Conservation (phyloP, 2,329 filamentous ascomycete genomes). For the Huntiella abstrusa region DNA sequence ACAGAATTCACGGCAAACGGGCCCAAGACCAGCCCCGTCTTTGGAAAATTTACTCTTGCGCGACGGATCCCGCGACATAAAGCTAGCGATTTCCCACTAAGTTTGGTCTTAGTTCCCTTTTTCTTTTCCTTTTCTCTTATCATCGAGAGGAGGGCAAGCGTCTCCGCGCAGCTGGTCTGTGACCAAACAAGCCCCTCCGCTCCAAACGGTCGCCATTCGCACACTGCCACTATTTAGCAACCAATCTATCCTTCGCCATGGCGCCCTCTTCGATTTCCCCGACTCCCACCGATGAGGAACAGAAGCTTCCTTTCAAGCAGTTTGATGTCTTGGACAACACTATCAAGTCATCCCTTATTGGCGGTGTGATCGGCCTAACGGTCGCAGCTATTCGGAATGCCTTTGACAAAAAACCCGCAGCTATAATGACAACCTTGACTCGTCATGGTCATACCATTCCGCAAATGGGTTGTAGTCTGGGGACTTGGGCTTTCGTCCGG, state of each 20-base stretch:
- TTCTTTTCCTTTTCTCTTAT: slow-evolving; percentile 4
- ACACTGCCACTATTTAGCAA: not conserved
- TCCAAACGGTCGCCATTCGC: not conserved
- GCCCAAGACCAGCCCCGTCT: not conserved
- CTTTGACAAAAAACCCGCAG: slow-evolving; percentile 63
- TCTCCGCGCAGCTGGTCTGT: slow-evolving; percentile 8
- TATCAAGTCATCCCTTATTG: slow-evolving; percentile 44
- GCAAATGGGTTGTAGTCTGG: slow-evolving; percentile 28
- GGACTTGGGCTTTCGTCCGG: slow-evolving; percentile 59
- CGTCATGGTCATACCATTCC: slow-evolving; percentile 56
- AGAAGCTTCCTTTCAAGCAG: slow-evolving; percentile 36
- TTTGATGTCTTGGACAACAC: slow-evolving; percentile 55
- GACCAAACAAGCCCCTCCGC: slow-evolving; percentile 3
- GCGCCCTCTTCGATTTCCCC: not conserved
- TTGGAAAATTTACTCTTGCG: not conserved
- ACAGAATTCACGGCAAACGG: no score
- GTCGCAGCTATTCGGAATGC: slow-evolving; percentile 72
- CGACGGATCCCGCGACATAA: slow-evolving; percentile 5
- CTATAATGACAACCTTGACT: slow-evolving; percentile 62
- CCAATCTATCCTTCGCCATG: slow-evolving; percentile 1
- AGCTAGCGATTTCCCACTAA: not conserved
- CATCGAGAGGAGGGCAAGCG: slow-evolving; percentile 6
- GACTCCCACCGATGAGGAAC: slow-evolving; percentile 1
- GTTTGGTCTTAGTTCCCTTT: not conserved
- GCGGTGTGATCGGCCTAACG: slow-evolving; percentile 49